Evolutionary conservation across 306 rosid genomes (phyloP).

Genomic region (Quercus gilva): DNA sequence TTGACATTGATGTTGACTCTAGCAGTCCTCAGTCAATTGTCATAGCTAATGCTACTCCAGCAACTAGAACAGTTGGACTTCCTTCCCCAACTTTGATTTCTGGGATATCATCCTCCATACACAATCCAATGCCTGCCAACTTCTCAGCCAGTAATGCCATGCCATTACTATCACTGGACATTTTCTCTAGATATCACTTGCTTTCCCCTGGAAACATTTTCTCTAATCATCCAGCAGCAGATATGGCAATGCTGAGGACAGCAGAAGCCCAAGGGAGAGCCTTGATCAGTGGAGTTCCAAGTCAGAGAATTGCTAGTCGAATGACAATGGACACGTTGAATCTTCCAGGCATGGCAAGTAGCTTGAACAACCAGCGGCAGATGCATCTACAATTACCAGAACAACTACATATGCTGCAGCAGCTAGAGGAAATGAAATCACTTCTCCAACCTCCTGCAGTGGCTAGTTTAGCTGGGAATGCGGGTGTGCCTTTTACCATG

Average conservation of each 20-base stretch:
- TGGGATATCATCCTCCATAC: background rate
- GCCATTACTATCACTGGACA: constrained; percentile 4
- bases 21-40: background rate
- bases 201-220: background rate
- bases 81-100: constrained; percentile 9
- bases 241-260: background rate
- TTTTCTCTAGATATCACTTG: constrained; percentile 3
- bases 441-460: background rate
- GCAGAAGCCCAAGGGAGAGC: constrained; percentile 15
- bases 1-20: constrained; percentile 4
- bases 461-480: background rate
- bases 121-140: background rate
- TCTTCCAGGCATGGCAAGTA: background rate
- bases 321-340: background rate
- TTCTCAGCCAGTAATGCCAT: constrained; percentile 4
- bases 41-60: background rate
- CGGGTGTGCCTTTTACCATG: constrained; percentile 10
- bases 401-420: background rate
- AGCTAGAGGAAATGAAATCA: constrained; percentile 2
- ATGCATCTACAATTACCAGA: background rate
- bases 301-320: background rate
- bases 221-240: background rate
- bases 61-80: background rate
- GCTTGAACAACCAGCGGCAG: constrained; percentile 3
- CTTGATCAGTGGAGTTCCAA: background rate